These are phyloP conservation scores for Tuber melanosporum DNA, from an alignment of 495 filamentous ascomycete genomes.

Conservation along the genomic window DNA sequence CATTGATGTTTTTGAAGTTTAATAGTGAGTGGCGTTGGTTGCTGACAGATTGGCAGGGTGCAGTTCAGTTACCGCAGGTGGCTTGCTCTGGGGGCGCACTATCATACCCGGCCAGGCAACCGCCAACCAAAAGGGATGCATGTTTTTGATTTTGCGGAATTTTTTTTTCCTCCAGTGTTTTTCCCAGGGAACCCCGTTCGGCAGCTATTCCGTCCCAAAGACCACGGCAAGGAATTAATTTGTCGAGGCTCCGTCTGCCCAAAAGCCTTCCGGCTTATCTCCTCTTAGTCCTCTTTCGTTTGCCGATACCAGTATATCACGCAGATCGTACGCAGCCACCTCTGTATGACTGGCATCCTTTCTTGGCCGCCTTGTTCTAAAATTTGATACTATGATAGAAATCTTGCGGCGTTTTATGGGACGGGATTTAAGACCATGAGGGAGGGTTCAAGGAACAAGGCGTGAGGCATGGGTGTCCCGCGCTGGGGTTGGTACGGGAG, in stretches of 20 bases:
- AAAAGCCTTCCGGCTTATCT: not conserved
- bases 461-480: not conserved
- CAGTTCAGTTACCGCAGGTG: not conserved
- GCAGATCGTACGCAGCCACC: not conserved
- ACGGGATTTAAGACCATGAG: not conserved
- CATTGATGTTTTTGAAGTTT: not conserved
- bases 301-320: not conserved
- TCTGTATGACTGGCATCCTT: not conserved
- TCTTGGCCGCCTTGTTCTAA: not conserved
- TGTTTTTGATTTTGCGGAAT: not conserved
- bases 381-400: not conserved
- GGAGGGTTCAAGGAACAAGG: not conserved
- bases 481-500: not conserved
- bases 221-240: not conserved
- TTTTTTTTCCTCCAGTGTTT: not conserved
- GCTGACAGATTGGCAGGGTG: not conserved
- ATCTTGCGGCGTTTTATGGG: not conserved
- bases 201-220: not conserved
- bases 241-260: not conserved
- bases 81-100: not conserved
- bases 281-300: not conserved
- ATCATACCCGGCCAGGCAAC: not conserved
- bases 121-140: not conserved
- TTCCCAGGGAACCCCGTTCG: not conserved
- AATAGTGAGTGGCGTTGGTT: not conserved